Evolutionary conservation across 2,329 filamentous ascomycete species (phyloP).

Genomic region (Ophiostoma perfectum): DNA sequence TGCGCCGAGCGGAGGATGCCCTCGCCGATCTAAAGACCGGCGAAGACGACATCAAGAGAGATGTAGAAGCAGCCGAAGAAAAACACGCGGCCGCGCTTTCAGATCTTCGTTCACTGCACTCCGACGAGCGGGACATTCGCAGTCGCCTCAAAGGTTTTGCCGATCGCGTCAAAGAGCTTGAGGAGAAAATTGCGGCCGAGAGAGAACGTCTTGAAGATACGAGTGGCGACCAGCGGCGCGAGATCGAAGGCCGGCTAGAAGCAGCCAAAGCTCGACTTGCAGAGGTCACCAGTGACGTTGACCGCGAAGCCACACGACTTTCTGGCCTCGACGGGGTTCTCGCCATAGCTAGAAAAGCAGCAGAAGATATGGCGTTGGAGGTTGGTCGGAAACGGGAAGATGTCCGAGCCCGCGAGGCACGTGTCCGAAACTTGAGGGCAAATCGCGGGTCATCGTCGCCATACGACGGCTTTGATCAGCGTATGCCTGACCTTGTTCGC

Average conservation of each 20-base stretch:
- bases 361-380: constrained; percentile 31
- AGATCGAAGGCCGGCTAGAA: constrained; percentile 52
- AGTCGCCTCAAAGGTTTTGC: constrained; percentile 51
- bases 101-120: constrained; percentile 39
- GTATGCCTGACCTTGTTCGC: constrained; percentile 58
- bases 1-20: constrained; percentile 37
- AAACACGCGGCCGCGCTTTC: constrained; percentile 38
- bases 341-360: constrained; percentile 32
- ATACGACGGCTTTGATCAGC: constrained; percentile 55
- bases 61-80: constrained; percentile 47
- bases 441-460: constrained; percentile 49
- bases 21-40: constrained; percentile 43
- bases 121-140: constrained; percentile 62
- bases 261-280: constrained; percentile 49
- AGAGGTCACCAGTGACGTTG: constrained; percentile 38
- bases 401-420: constrained; percentile 46
- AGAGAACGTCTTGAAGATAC: constrained; percentile 58
- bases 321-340: constrained; percentile 34
- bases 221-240: constrained; percentile 59
- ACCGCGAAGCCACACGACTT: constrained; percentile 30
- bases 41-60: constrained; percentile 44
- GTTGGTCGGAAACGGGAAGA: constrained; percentile 48
- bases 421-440: constrained; percentile 48
- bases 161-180: constrained; percentile 41
- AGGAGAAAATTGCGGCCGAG: constrained; percentile 50